phyloP scores from a whole-genome alignment of 108 stramenopile species.

The Fistulifera solaris region DNA sequence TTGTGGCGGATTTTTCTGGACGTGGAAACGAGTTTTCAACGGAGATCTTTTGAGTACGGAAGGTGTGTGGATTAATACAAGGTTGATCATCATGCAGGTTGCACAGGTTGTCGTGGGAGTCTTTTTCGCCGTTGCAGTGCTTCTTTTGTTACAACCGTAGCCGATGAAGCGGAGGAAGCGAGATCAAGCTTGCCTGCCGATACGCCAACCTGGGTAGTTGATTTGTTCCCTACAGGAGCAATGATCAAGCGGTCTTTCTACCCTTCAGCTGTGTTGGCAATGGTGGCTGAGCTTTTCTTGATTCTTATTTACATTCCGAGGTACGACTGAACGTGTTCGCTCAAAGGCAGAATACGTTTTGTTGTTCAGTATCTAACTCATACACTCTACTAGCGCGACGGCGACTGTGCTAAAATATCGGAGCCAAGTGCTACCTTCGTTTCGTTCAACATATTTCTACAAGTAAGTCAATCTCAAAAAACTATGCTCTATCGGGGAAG shows the following conservation, averaged over 20 bases:
- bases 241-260: conserved; percentile 10
- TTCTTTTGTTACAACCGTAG: conserved; percentile 9
- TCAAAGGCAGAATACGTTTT: background rate
- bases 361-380: no score
- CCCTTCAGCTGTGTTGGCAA: conserved; percentile 16
- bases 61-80: conserved; percentile 44
- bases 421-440: background rate
- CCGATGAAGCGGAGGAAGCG: conserved; percentile 11
- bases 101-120: conserved; percentile 14
- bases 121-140: conserved; percentile 5
- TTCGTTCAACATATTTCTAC: conserved; percentile 7
- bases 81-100: conserved; percentile 21
- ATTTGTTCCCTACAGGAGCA: conserved; percentile 17
- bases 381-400: background rate
- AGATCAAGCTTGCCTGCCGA: background rate
- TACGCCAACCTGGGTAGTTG: conserved; percentile 19
- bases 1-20: conserved; percentile 20
- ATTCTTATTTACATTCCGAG: conserved; percentile 26
- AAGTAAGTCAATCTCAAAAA: conserved; percentile 3
- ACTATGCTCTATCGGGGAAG: conserved; percentile 1
- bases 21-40: conserved; percentile 22
- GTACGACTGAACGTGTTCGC: background rate
- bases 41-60: conserved; percentile 33
- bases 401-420: conserved; percentile 2
- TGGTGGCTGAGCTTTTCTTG: conserved; percentile 7